Percentiles rank a stretch among this genome's conserved stretches.
Conservation (phyloP, 257 asterid species). For the Knoxia roxburghii region DNA sequence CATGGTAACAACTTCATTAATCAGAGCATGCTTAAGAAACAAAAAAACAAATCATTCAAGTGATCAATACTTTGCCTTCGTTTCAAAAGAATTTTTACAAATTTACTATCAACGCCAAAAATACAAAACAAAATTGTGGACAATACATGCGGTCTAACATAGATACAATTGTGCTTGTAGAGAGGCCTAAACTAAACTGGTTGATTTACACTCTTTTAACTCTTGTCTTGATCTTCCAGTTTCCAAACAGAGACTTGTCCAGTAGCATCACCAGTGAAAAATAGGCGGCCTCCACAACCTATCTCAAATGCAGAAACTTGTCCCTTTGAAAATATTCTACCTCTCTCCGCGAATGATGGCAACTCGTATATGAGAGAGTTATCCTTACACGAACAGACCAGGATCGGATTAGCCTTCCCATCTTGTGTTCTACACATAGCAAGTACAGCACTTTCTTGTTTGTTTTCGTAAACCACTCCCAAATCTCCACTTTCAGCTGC, state of each 20-base stretch:
- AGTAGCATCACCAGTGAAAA: slow-evolving; percentile 47
- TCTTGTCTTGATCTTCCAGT: no score
- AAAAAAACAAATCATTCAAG: no score
- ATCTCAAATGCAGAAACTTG: slow-evolving; percentile 22
- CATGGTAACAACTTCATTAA: no score
- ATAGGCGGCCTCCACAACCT: slow-evolving; percentile 33
- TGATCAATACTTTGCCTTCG: no score
- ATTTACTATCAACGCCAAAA: no score
- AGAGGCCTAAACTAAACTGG: no score
- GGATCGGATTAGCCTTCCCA: slow-evolving; percentile 32
- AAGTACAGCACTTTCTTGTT: slow-evolving; percentile 33
- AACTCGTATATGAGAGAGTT: slow-evolving; percentile 37
- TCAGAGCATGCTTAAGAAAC: no score
- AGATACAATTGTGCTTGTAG: no score
- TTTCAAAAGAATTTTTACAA: no score
- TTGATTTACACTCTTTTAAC: no score
- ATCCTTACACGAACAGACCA: slow-evolving; percentile 38
- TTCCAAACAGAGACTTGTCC: slow-evolving; percentile 52
- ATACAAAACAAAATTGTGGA: no score
- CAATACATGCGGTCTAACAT: no score
- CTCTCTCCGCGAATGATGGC: slow-evolving; percentile 58
- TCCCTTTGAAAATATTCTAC: slow-evolving; percentile 33
- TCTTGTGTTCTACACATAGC: slow-evolving; percentile 37
- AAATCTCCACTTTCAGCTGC: slow-evolving; percentile 35
- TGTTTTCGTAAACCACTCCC: slow-evolving; percentile 30